phyloP scores from a whole-genome alignment of 768 basidiomycete species.

The Boletus rex-veris region DNA sequence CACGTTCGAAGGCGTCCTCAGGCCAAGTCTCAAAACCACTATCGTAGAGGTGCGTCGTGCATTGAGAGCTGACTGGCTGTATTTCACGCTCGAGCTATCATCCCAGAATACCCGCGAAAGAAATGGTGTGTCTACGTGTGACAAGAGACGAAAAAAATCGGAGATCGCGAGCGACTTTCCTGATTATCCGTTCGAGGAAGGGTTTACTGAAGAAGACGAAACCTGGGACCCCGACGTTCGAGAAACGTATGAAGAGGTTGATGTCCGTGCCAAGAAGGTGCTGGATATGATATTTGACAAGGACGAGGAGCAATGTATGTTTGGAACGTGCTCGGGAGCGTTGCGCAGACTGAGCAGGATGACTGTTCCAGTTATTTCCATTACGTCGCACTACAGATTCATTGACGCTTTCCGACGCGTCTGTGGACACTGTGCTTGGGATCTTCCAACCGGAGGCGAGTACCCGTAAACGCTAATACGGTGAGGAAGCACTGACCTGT shows the following conservation, averaged over 20 bases:
- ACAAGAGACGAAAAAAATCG: constrained; percentile 50
- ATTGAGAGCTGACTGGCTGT: background rate
- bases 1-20: constrained; percentile 46
- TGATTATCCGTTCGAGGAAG: constrained; percentile 50
- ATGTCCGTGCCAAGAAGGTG: constrained; percentile 45
- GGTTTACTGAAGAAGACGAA: constrained; percentile 60
- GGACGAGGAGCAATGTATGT: constrained; percentile 47
- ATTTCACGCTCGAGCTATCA: background rate
- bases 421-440: constrained; percentile 42
- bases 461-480: background rate
- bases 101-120: constrained; percentile 63
- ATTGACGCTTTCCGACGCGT: constrained; percentile 53
- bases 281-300: constrained; percentile 54
- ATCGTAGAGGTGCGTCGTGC: constrained; percentile 51
- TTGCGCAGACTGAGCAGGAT: background rate
- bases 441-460: constrained; percentile 63
- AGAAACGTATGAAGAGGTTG: constrained; percentile 48
- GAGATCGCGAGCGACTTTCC: constrained; percentile 50
- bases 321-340: background rate
- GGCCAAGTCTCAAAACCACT: constrained; percentile 31
- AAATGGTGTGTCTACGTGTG: constrained; percentile 68
- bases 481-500: background rate
- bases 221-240: constrained; percentile 55
- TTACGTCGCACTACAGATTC: constrained; percentile 64
- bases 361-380: constrained; percentile 50